phyloP scores from a whole-genome alignment of 768 basidiomycete genomes.

The Naematelia aurantialba region DNA sequence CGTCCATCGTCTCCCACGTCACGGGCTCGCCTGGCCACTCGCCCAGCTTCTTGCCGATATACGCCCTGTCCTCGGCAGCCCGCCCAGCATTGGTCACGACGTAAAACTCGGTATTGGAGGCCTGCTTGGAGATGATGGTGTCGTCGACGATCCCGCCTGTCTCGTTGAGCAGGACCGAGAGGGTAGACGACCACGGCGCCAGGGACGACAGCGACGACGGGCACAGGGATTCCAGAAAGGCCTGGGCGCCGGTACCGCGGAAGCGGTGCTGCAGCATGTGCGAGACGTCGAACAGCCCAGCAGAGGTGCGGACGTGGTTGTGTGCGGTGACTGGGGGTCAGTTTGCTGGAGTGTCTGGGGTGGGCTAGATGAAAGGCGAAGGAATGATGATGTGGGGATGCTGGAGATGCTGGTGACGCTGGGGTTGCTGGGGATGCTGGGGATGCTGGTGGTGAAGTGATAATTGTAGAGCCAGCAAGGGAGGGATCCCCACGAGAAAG shows the following conservation, averaged over 20 bases:
- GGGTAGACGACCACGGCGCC: constrained; percentile 70
- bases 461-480: too few relatives aligned
- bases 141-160: constrained; percentile 94
- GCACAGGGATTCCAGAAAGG: constrained; percentile 83
- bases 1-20: constrained; percentile 72
- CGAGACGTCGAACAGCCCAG: constrained; percentile 91
- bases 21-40: constrained; percentile 76
- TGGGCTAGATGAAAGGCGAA: too few relatives aligned
- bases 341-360: too few relatives aligned
- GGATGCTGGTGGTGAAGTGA: too few relatives aligned
- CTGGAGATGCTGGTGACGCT: too few relatives aligned
- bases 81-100: constrained; percentile 95
- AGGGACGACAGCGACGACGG: constrained; percentile 73
- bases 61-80: constrained; percentile 71
- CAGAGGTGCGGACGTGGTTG: constrained; percentile 74
- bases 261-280: constrained; percentile 95
- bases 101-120: constrained; percentile 66
- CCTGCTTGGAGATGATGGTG: constrained; percentile 70
- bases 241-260: constrained; percentile 69
- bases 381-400: too few relatives aligned
- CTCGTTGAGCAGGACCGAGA: constrained; percentile 84
- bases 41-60: constrained; percentile 65
- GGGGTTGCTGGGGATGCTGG: too few relatives aligned
- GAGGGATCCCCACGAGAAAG: neutral
- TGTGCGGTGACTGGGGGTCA: constrained; percentile 77